These are phyloP conservation scores for Amylocystis lapponica DNA, from an alignment of 768 basidiomycete species.

Conservation along the genomic window DNA sequence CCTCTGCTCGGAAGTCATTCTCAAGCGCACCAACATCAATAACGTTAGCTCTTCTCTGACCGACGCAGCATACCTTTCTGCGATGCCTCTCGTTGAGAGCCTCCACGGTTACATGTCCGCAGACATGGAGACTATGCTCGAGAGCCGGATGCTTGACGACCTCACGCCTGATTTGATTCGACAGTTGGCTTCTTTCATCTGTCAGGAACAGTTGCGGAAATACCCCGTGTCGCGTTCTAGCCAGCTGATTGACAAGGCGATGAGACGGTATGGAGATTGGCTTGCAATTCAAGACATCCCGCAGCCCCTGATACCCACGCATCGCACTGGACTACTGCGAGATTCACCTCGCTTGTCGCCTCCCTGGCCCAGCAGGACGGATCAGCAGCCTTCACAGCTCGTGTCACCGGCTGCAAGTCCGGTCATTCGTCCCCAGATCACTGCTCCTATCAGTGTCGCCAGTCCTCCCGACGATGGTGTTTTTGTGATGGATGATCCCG, in stretches of 20 bases:
- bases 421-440: slow-evolving; percentile 16
- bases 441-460: slow-evolving; percentile 9
- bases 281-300: slow-evolving; percentile 66
- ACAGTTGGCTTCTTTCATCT: slow-evolving; percentile 56
- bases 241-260: slow-evolving; percentile 43
- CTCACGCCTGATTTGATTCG: slow-evolving; percentile 59
- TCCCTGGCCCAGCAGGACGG: slow-evolving; percentile 15
- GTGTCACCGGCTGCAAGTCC: slow-evolving; percentile 23
- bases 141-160: slow-evolving; percentile 74
- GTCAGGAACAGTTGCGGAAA: slow-evolving; percentile 55
- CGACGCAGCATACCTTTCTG: slow-evolving; percentile 79
- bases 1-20: slow-evolving; percentile 73
- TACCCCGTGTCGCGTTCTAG: slow-evolving; percentile 60
- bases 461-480: slow-evolving; percentile 53
- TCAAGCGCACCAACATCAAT: slow-evolving; percentile 57
- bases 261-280: slow-evolving; percentile 67
- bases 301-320: slow-evolving; percentile 37
- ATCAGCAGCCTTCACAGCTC: slow-evolving; percentile 16
- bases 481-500: slow-evolving; percentile 79
- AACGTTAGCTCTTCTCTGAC: slow-evolving; percentile 78
- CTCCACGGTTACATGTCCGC: slow-evolving; percentile 75
- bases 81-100: slow-evolving; percentile 56
- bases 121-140: slow-evolving; percentile 85
- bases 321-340: slow-evolving; percentile 17
- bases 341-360: slow-evolving; percentile 28